Conservation (phyloP, 768 basidiomycete genomes). For the Amanita jacksonii region DNA sequence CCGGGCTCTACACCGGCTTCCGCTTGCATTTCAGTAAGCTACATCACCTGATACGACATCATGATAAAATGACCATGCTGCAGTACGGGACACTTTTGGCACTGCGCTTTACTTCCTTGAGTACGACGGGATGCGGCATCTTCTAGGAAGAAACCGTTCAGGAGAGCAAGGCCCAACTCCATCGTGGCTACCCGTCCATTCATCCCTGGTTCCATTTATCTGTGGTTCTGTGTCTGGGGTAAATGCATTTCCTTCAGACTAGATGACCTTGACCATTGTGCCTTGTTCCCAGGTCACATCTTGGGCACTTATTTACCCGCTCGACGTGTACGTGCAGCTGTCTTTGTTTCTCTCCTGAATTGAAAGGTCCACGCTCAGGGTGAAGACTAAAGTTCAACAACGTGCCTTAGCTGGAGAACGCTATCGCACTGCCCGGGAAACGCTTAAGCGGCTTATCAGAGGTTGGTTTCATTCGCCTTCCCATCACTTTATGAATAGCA, state of each 20-base stretch:
- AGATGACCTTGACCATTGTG: conserved; percentile 21
- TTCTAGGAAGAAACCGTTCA: conserved; percentile 66
- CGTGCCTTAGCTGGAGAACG: conserved; percentile 74
- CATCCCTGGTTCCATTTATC: conserved; percentile 77
- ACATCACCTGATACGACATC: conserved; percentile 6
- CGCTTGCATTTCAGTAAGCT: conserved; percentile 71
- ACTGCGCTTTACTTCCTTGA: conserved; percentile 91
- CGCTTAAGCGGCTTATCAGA: conserved; percentile 70
- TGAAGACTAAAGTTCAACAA: conserved; percentile 95
- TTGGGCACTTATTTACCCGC: conserved; percentile 88
- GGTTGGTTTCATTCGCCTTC: conserved; percentile 33
- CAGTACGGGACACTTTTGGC: conserved; percentile 83
- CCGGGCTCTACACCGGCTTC: conserved; percentile 77
- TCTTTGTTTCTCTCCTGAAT: conserved; percentile 1
- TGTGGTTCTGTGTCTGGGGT: conserved; percentile 90
- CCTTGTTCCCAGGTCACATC: conserved; percentile 46
- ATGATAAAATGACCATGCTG: neutral
- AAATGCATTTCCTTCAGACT: conserved; percentile 14
- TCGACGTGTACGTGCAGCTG: conserved; percentile 65
- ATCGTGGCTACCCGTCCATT: conserved; percentile 76
- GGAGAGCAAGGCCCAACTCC: conserved; percentile 80
- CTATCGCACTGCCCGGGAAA: conserved; percentile 63
- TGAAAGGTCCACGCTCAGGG: conserved; percentile 28
- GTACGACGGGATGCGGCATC: conserved; percentile 85
- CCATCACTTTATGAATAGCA: too few relatives aligned